phyloP scores from a whole-genome alignment of 2,329 filamentous ascomycete genomes.

The Pezicula rhizophila region DNA sequence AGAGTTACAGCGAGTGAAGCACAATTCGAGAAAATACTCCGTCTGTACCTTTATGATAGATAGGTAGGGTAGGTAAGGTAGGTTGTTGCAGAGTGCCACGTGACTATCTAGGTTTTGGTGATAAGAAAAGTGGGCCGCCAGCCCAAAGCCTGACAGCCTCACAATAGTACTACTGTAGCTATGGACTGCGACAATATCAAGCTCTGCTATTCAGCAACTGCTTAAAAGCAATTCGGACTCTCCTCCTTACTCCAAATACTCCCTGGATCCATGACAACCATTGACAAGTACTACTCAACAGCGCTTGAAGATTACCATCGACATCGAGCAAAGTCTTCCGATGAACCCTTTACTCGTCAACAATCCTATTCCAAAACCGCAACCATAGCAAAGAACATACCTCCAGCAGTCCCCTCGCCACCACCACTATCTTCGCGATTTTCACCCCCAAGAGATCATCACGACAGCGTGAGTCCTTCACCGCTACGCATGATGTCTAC shows the following conservation, averaged over 20 bases:
- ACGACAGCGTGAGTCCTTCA: conserved; percentile 2
- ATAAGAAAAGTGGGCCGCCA: background rate
- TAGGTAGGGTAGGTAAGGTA: no score
- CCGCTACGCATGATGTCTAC: conserved; percentile 28
- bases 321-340: conserved; percentile 36
- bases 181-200: background rate
- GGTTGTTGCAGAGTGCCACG: background rate
- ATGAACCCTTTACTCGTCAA: conserved; percentile 24
- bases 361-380: conserved; percentile 39
- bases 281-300: conserved; percentile 20
- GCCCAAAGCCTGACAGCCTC: background rate
- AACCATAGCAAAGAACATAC: conserved; percentile 45
- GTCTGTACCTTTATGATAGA: no score
- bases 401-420: conserved; percentile 56
- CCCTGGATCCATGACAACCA: conserved; percentile 45
- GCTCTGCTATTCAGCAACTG: background rate
- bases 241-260: conserved; percentile 7
- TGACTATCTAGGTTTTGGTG: background rate
- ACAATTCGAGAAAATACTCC: no score
- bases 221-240: background rate
- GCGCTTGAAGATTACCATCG: conserved; percentile 33
- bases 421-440: conserved; percentile 49
- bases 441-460: conserved; percentile 39
- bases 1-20: no score
- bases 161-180: background rate